These are phyloP conservation scores for Podila epicladia DNA, from an alignment of 192 early-diverging fungal species.

Conservation along the genomic window DNA sequence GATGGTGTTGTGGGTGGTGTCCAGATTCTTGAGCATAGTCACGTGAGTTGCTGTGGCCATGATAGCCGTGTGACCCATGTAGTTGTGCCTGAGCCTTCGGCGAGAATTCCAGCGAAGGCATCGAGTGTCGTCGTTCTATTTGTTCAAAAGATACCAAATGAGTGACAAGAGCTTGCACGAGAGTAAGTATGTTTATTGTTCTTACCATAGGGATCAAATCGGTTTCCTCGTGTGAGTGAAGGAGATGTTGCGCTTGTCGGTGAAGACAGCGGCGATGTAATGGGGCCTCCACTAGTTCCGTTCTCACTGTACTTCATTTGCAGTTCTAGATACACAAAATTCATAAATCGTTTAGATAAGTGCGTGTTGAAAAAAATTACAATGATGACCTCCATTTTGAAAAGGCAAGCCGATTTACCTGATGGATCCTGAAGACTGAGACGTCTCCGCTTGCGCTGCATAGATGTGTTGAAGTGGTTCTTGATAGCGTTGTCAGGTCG, in stretches of 20 bases:
- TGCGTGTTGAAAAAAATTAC: background rate
- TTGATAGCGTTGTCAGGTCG: conserved; percentile 49
- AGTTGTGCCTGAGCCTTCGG: conserved; percentile 28
- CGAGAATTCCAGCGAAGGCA: conserved; percentile 48
- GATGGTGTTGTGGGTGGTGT: background rate
- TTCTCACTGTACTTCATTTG: conserved; percentile 31
- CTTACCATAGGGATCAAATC: conserved; percentile 50
- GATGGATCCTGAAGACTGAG: conserved; percentile 42
- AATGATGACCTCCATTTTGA: background rate
- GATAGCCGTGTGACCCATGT: conserved; percentile 5
- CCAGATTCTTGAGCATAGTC: conserved; percentile 14
- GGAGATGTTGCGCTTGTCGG: conserved; percentile 40
- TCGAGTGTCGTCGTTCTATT: conserved; percentile 48
- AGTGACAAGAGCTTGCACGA: background rate
- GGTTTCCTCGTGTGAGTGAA: conserved; percentile 18
- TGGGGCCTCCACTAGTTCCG: conserved; percentile 19
- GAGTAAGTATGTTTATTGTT: background rate
- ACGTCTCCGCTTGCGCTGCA: conserved; percentile 49
- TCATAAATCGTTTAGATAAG: background rate
- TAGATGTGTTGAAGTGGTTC: conserved; percentile 51
- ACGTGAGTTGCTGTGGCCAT: conserved; percentile 33
- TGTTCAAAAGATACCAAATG: background rate
- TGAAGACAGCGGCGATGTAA: conserved; percentile 35
- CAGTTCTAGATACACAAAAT: conserved; percentile 6
- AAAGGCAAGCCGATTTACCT: conserved; percentile 8